Evolutionary conservation across 2,329 filamentous ascomycete species (phyloP).

Genomic region (Tolypocladium endophyticum): DNA sequence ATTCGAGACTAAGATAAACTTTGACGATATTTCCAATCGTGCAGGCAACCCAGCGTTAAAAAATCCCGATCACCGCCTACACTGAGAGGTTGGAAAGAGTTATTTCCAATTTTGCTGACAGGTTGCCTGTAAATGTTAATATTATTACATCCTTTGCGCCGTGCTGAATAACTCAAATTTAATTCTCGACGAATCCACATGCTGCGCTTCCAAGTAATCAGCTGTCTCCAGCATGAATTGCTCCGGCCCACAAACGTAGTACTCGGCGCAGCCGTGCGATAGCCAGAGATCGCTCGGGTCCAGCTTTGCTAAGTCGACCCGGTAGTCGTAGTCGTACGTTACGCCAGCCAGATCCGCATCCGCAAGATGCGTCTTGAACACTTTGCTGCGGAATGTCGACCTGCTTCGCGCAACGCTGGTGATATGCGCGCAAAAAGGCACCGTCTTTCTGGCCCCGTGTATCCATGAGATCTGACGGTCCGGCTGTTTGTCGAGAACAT

Average conservation of each 20-base stretch:
- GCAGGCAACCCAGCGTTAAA: too few relatives aligned
- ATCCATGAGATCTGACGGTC: constrained; percentile 46
- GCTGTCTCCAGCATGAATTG: constrained; percentile 43
- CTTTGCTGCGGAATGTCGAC: constrained; percentile 25
- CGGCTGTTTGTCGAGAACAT: constrained; percentile 32
- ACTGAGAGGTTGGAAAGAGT: too few relatives aligned
- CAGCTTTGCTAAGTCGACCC: constrained; percentile 34
- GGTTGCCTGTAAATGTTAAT: too few relatives aligned
- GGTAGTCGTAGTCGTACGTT: constrained; percentile 31
- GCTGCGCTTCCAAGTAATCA: constrained; percentile 27
- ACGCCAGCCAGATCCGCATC: constrained; percentile 31
- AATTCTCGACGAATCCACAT: constrained; percentile 27
- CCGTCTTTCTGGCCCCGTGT: constrained; percentile 41
- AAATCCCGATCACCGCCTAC: too few relatives aligned
- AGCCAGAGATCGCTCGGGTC: constrained; percentile 34
- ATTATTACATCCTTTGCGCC: not conserved
- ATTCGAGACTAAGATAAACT: too few relatives aligned
- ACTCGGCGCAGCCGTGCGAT: constrained; percentile 34
- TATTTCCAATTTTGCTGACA: too few relatives aligned
- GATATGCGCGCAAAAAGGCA: constrained; percentile 45
- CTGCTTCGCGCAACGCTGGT: constrained; percentile 29
- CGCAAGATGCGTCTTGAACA: constrained; percentile 39
- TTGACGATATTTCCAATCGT: too few relatives aligned
- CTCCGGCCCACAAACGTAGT: constrained; percentile 44
- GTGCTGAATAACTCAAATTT: constrained; percentile 27